phyloP scores from a whole-genome alignment of 768 basidiomycete species.

The Agaricus blazei region DNA sequence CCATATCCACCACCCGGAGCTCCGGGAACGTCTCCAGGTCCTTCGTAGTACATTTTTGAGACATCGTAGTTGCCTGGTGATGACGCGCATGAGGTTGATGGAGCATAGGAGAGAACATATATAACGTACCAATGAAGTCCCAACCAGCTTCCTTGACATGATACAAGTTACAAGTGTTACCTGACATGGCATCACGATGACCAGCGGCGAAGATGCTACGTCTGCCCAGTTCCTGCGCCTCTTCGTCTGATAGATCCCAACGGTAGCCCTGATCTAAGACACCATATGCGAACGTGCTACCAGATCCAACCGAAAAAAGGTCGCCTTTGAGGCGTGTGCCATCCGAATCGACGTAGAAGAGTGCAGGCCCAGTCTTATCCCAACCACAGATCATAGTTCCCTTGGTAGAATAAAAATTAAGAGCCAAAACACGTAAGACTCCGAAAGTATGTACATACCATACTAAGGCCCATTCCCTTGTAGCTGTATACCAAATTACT shows the following conservation, averaged over 20 bases:
- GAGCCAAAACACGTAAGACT: not conserved
- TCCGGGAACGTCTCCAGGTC: slow-evolving; percentile 65
- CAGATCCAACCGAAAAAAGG: slow-evolving; percentile 98
- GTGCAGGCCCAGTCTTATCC: slow-evolving; percentile 97
- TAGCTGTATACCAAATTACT: slow-evolving; percentile 97
- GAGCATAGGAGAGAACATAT: not conserved
- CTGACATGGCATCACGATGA: slow-evolving; percentile 94
- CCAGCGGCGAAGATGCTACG: slow-evolving; percentile 95
- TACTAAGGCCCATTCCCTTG: slow-evolving; percentile 98
- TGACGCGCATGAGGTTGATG: slow-evolving; percentile 12
- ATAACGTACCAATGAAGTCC: slow-evolving; percentile 82
- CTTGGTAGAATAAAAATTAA: slow-evolving; percentile 29
- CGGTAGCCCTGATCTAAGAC: slow-evolving; percentile 93
- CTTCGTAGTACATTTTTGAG: slow-evolving; percentile 87
- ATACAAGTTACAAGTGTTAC: slow-evolving; percentile 94
- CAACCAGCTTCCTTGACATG: slow-evolving; percentile 94
- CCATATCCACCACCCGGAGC: slow-evolving; percentile 69
- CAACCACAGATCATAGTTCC: slow-evolving; percentile 99
- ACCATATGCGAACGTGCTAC: slow-evolving; percentile 98
- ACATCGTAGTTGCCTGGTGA: slow-evolving; percentile 86
- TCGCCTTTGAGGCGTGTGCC: slow-evolving; percentile 94
- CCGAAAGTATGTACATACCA: slow-evolving; percentile 52
- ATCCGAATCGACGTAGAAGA: slow-evolving; percentile 98
- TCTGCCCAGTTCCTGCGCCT: slow-evolving; percentile 91
- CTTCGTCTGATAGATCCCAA: slow-evolving; percentile 90